A percentile compares a stretch with the other conserved stretches of the same genome.
Evolutionary conservation across 108 stramenopile genomes (phyloP).

Genomic region (Aurantiochytrium sp.): DNA sequence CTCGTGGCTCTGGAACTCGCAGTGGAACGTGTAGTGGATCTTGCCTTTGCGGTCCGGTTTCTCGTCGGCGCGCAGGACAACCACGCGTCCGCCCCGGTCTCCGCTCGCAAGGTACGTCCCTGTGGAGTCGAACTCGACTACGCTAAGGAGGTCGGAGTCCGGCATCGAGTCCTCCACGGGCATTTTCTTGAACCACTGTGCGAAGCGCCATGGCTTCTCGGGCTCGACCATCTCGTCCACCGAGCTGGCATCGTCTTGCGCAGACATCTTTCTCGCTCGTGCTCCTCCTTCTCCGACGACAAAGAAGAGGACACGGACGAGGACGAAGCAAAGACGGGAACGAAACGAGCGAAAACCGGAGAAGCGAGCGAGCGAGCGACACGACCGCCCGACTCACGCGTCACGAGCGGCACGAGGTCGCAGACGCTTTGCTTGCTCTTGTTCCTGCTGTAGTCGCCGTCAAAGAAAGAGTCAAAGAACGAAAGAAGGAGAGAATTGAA

Average conservation of each 20-base stretch:
- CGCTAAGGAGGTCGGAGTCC: slow-evolving; percentile 36
- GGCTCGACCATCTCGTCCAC: background rate
- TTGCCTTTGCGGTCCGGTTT: background rate
- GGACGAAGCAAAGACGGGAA: too few species aligned
- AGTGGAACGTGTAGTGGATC: slow-evolving; percentile 42
- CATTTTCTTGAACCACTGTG: slow-evolving; percentile 25
- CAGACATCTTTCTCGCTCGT: background rate
- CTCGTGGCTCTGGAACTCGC: slow-evolving; percentile 60
- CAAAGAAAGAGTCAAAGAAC: too few species aligned
- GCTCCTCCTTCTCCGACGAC: background rate
- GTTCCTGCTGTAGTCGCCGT: too few species aligned
- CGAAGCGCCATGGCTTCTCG: slow-evolving; percentile 5
- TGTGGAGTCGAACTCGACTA: slow-evolving; percentile 32
- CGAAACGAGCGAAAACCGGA: too few species aligned
- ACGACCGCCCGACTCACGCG: too few species aligned
- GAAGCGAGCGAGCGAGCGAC: too few species aligned
- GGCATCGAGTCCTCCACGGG: background rate
- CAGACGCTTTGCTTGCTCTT: too few species aligned
- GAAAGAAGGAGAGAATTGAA: too few species aligned
- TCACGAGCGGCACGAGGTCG: too few species aligned
- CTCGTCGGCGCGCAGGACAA: slow-evolving; percentile 20
- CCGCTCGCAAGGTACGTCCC: slow-evolving; percentile 40
- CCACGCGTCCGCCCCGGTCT: slow-evolving; percentile 43
- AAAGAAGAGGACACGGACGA: too few species aligned
- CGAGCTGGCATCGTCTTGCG: background rate